Evolutionary conservation across 805 yeast species (phyloP), one percentile per base, ranked within the genome.

Genomic region (Candida railenensis): DNA sequence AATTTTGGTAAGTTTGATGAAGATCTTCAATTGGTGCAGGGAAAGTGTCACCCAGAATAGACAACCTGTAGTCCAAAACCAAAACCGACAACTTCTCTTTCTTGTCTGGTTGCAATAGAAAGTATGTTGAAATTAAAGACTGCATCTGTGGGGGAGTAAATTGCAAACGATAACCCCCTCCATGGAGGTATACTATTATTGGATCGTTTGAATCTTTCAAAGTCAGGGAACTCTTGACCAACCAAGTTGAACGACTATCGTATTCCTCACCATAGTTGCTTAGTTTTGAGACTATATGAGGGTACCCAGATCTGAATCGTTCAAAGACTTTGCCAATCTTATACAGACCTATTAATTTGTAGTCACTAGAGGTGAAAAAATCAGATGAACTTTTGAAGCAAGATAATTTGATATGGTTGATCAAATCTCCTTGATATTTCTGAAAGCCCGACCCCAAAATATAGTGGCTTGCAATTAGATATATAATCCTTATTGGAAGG

Each of bases 111-210:
- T 61, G 63, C 19, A 70, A 45, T 14, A 69, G 55, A 34, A 54
- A 53, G 48, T 67, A 60, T 5, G 66, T 52, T 4, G 65, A 51
- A 15, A 70, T 45, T 4, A 67, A 18, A 0, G 66, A 53, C 43
- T 63, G 61, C 28, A 69, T 37, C 45, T 71, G 77, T 30, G 54
- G 43, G 1, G 61, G 59, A 43, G 50, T 53, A 12, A 66, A 57
- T 37, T 66, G 66, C 37, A 68, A 49, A 41, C 58, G 64, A 51
- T 57, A 71, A 7, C 74, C 73, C 1, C 77, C 77, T 15, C 77
- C 76, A 48, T 72, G 77, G 7, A 58, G 48, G 40, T 57, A 72
- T 16, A 72, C 48, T 9, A 72, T 43, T 28, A 67, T 55, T 22
- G 71, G 70, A 45, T 63, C 71, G 1, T 44, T 46, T 1, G 57